These are phyloP conservation scores for Phalaenopsis aphrodite DNA, from an alignment of 106 monocot genomes.

Conservation along the genomic window DNA sequence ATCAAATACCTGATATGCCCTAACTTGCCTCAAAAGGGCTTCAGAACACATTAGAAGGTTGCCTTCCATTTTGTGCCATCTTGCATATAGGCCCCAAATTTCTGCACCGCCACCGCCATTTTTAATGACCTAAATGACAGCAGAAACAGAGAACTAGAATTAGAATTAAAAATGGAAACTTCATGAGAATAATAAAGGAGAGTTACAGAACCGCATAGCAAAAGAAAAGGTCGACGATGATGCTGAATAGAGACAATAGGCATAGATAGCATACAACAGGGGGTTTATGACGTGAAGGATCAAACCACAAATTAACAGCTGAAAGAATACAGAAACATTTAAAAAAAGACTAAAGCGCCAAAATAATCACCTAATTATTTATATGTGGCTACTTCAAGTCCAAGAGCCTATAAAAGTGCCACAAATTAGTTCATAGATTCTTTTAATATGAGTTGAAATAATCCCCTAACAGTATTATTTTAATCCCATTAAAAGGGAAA, in stretches of 20 bases:
- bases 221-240: background rate
- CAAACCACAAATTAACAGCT: background rate
- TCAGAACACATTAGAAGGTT: constrained; percentile 75
- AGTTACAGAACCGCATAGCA: background rate
- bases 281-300: background rate
- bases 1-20: constrained; percentile 73
- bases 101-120: constrained; percentile 37
- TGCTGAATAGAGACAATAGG: background rate
- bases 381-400: no score
- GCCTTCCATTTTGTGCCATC: constrained; percentile 86
- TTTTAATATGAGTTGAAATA: no score
- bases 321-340: background rate
- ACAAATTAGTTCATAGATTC: no score
- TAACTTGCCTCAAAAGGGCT: constrained; percentile 91
- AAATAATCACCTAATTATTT: no score
- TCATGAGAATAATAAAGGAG: background rate
- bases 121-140: constrained; percentile 46
- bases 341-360: no score
- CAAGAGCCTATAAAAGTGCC: no score
- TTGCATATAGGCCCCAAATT: constrained; percentile 90
- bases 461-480: no score
- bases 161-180: background rate
- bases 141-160: background rate
- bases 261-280: background rate
- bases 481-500: no score